Evolutionary conservation across 2,329 filamentous ascomycete genomes (phyloP).

Genomic region (Thielaviopsis populi): DNA sequence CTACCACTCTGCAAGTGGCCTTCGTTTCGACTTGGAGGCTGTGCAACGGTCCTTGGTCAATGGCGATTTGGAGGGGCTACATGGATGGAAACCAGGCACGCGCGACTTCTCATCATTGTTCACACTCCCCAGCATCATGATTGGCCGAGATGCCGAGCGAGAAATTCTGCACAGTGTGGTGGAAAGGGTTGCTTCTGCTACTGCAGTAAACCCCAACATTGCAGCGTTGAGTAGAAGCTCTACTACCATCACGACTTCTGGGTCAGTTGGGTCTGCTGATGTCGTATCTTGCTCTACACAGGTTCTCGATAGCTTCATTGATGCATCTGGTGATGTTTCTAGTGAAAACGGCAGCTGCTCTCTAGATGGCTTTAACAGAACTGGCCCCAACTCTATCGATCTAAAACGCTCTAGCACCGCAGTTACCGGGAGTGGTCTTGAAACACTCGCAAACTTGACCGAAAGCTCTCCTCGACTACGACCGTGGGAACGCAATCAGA

Average conservation of each 20-base stretch:
- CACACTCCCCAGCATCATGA: conserved; percentile 65
- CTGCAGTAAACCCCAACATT: conserved; percentile 28
- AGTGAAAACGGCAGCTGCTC: conserved; percentile 45
- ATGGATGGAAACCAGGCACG: conserved; percentile 60
- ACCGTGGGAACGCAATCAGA: conserved; percentile 38
- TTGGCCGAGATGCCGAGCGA: conserved; percentile 62
- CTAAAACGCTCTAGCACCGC: conserved; percentile 6
- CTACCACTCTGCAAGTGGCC: conserved; percentile 76
- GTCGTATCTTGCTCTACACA: conserved; percentile 42
- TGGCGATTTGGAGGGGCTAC: conserved; percentile 56
- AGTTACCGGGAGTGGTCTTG: neutral
- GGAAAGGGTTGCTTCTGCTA: conserved; percentile 56
- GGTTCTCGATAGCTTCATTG: conserved; percentile 24
- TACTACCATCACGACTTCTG: conserved; percentile 20
- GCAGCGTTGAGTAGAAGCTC: conserved; percentile 12
- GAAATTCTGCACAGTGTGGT: conserved; percentile 58
- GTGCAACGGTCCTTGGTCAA: conserved; percentile 61
- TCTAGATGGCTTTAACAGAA: conserved; percentile 34
- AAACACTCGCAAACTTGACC: conserved; percentile 6
- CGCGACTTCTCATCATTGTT: conserved; percentile 88
- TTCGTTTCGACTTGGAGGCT: conserved; percentile 64
- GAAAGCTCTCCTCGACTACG: conserved; percentile 23
- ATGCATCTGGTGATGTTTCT: conserved; percentile 33
- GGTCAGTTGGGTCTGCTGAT: conserved; percentile 30
- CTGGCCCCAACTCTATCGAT: conserved; percentile 21